These are phyloP conservation scores for Hura crepitans DNA, from an alignment of 441 rosid genomes.

Conservation along the genomic window DNA sequence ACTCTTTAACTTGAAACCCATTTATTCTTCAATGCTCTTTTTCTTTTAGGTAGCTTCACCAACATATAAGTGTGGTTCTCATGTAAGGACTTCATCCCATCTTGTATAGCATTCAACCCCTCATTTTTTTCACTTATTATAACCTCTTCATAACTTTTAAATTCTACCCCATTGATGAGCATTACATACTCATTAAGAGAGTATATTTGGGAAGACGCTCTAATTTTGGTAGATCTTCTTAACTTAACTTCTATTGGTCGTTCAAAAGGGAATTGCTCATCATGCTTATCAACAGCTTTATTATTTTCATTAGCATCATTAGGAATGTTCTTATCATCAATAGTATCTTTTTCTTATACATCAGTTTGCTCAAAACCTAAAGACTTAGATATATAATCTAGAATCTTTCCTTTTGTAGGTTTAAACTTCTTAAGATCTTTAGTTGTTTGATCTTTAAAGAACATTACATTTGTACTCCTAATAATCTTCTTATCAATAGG, in stretches of 20 bases:
- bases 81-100: background rate
- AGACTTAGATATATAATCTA: background rate
- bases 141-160: background rate
- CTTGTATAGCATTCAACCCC: background rate
- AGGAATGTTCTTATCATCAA: background rate
- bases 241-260: background rate
- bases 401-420: background rate
- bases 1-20: background rate
- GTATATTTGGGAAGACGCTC: background rate
- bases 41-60: too few relatives aligned
- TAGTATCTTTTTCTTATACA: background rate
- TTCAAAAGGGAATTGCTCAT: too few relatives aligned
- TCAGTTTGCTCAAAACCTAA: background rate
- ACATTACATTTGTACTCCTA: background rate
- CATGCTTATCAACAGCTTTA: too few relatives aligned
- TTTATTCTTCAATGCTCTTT: background rate
- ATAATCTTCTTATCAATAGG: too few relatives aligned
- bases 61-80: too few relatives aligned
- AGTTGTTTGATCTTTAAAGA: too few relatives aligned
- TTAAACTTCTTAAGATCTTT: background rate
- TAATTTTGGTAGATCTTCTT: background rate
- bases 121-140: background rate
- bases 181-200: background rate
- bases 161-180: background rate
- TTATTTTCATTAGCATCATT: background rate